These are phyloP conservation scores for Paecilomyces dactylethromorphus DNA, from an alignment of 2,329 filamentous ascomycete genomes.

Conservation along the genomic window DNA sequence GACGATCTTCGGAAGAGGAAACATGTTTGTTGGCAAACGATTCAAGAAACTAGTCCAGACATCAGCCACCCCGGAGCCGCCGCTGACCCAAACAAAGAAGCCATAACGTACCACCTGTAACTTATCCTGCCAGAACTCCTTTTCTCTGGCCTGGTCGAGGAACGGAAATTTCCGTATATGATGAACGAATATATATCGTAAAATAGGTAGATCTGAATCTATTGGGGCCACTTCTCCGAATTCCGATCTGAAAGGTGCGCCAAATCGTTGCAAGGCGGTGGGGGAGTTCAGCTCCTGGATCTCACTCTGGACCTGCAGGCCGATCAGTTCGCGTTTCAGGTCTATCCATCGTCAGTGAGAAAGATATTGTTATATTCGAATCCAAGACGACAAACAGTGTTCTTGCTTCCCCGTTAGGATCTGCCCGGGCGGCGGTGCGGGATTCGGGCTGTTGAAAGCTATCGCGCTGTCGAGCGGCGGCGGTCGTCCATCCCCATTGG, in stretches of 20 bases:
- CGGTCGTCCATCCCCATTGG: background rate
- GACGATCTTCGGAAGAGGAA: slow-evolving; percentile 88
- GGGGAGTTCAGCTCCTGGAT: slow-evolving; percentile 90
- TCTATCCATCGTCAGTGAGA: slow-evolving; percentile 48
- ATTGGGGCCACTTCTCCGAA: slow-evolving; percentile 87
- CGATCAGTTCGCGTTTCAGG: slow-evolving; percentile 90
- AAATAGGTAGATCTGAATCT: slow-evolving; percentile 86
- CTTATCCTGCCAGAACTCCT: slow-evolving; percentile 99
- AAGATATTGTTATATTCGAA: background rate
- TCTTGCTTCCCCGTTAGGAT: slow-evolving; percentile 92
- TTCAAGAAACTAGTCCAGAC: slow-evolving; percentile 69
- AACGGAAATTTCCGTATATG: slow-evolving; percentile 98
- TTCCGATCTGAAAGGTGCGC: slow-evolving; percentile 88
- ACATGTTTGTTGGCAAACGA: slow-evolving; percentile 97
- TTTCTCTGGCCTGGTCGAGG: slow-evolving; percentile 90
- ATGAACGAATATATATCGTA: slow-evolving; percentile 95
- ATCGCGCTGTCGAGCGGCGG: background rate
- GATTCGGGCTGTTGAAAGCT: slow-evolving; percentile 4
- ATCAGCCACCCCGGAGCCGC: slow-evolving; percentile 2
- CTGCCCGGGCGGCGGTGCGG: slow-evolving; percentile 47
- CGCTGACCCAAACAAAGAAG: background rate
- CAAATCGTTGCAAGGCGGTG: slow-evolving; percentile 89
- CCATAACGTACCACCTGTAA: slow-evolving; percentile 70
- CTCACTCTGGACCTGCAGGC: slow-evolving; percentile 81
- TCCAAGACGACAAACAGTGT: slow-evolving; percentile 61